Percentiles rank a stretch among this genome's conserved stretches.
These are phyloP conservation scores for Hypsizygus ulmarius DNA, from an alignment of 1,284 basidiomycete genomes.

Conservation along the genomic window DNA sequence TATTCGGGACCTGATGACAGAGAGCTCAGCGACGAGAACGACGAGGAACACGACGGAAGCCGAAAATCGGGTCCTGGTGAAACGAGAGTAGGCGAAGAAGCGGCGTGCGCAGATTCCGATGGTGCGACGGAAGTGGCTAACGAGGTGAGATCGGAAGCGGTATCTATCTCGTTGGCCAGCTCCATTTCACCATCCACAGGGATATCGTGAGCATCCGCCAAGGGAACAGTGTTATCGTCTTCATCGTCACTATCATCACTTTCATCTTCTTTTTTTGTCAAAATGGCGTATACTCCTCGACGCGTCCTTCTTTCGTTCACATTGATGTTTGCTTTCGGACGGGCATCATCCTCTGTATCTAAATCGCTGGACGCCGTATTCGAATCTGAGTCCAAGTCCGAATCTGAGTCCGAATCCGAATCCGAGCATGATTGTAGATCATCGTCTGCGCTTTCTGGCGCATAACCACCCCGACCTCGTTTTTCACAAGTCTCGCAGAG, in stretches of 20 bases:
- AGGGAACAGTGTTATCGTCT: conserved; percentile 43
- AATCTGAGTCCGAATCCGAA: conserved; percentile 39
- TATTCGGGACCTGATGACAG: conserved; percentile 32
- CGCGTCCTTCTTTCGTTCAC: conserved; percentile 74
- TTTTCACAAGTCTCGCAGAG: conserved; percentile 89
- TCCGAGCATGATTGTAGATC: conserved; percentile 40
- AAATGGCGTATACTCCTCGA: conserved; percentile 70
- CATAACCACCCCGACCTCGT: conserved; percentile 72
- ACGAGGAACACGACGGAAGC: conserved; percentile 33
- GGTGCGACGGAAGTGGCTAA: conserved; percentile 38
- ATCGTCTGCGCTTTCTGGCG: conserved; percentile 51
- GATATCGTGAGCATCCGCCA: conserved; percentile 44
- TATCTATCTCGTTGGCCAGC: conserved; percentile 46
- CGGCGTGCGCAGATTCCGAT: conserved; percentile 28
- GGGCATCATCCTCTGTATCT: conserved; percentile 36
- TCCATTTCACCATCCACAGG: conserved; percentile 51
- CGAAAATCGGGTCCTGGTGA: conserved; percentile 29
- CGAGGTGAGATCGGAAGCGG: conserved; percentile 47
- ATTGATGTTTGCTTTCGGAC: conserved; percentile 39
- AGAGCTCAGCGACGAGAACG: conserved; percentile 31
- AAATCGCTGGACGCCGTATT: conserved; percentile 42
- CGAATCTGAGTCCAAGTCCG: conserved; percentile 42
- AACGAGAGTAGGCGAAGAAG: conserved; percentile 26
- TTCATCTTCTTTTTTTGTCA: conserved; percentile 54
- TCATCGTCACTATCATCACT: conserved; percentile 53